Percentiles rank a stretch among this genome's conserved stretches.
Conservation (phyloP, 2,329 filamentous ascomycete species). For the Aspergillus sp. region DNA sequence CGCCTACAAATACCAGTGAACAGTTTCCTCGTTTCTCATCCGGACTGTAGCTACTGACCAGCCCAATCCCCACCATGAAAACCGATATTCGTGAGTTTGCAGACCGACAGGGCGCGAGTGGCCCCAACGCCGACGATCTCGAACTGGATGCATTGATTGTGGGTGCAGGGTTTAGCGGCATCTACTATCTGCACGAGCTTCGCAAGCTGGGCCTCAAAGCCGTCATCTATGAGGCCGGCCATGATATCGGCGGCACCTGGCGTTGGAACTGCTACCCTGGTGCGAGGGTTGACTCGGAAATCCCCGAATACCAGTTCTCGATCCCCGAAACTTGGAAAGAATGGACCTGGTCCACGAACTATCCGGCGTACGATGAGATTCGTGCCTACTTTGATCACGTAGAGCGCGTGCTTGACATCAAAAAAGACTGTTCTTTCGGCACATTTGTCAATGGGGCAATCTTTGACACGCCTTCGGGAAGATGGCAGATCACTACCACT, state of each 20-base stretch:
- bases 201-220: conserved; percentile 51
- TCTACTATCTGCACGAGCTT: conserved; percentile 54
- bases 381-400: conserved; percentile 50
- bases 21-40: not conserved
- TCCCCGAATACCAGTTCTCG: conserved; percentile 55
- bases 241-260: conserved; percentile 56
- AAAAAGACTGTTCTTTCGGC: conserved; percentile 48
- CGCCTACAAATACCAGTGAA: not conserved
- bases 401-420: conserved; percentile 44
- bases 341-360: conserved; percentile 45
- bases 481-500: conserved; percentile 48
- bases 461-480: conserved; percentile 37
- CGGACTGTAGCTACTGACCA: not conserved
- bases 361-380: conserved; percentile 37
- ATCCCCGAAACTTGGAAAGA: conserved; percentile 49
- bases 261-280: conserved; percentile 59
- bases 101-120: conserved; percentile 26
- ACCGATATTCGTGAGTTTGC: not conserved
- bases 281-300: conserved; percentile 54
- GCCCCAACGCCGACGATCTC: conserved; percentile 24
- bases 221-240: conserved; percentile 55
- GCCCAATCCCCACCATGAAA: conserved; percentile 1
- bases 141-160: conserved; percentile 26
- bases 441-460: conserved; percentile 43
- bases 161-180: conserved; percentile 33